A percentile compares a stretch with the other conserved stretches of the same genome.
phyloP scores from a whole-genome alignment of 2,329 filamentous ascomycete species.

The Chrysoporthe puriensis region DNA sequence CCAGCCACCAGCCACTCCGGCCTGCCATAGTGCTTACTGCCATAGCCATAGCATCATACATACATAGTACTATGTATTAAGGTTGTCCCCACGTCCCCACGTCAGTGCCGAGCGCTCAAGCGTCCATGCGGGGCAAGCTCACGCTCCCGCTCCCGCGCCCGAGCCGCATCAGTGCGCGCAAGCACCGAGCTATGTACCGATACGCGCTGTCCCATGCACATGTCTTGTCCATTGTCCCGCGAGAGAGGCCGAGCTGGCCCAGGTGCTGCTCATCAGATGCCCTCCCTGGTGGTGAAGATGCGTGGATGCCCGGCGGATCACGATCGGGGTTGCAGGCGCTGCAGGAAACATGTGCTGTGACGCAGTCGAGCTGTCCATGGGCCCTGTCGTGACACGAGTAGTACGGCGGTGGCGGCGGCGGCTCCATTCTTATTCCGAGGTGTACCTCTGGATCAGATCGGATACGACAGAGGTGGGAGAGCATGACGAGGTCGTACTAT shows the following conservation, averaged over 20 bases:
- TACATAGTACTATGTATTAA: background rate
- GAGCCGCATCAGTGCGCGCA: background rate
- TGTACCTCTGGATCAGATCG: background rate
- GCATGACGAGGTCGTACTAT: background rate
- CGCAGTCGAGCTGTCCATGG: background rate
- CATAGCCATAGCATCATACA: no score
- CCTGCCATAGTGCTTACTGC: no score
- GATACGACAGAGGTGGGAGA: background rate
- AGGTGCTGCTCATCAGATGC: background rate
- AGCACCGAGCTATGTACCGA: background rate
- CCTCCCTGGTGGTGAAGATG: background rate
- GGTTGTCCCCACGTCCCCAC: background rate
- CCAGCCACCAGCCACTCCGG: no score
- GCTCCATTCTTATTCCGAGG: background rate
- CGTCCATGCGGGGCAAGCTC: background rate
- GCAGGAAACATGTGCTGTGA: background rate
- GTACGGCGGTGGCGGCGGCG: background rate
- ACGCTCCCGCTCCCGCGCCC: background rate
- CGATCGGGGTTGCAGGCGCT: background rate
- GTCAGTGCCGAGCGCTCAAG: background rate
- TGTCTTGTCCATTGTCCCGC: background rate
- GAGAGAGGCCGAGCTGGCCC: background rate
- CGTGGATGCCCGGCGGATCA: background rate
- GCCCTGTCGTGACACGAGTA: no score
- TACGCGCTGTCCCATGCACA: background rate